Base-by-base conservation (phyloP, 352 stramenopile species). In the Phytophthora lateralis region DNA sequence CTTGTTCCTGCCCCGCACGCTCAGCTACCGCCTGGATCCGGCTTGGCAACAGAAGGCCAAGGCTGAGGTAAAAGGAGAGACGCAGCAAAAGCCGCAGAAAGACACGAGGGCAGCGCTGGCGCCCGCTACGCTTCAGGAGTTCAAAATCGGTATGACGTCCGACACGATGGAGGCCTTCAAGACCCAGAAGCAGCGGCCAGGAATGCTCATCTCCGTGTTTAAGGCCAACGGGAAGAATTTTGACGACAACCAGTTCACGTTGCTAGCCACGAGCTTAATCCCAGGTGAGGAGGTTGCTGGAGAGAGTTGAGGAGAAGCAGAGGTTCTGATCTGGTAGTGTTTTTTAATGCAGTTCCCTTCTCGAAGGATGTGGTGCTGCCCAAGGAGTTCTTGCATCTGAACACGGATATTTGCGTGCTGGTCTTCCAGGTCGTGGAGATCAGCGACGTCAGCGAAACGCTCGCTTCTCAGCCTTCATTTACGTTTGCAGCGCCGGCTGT, bases 1-100 rank as follows among this genome's bases (percentile, higher is more conserved):
- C 37, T 71, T 93, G 21, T 84, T 95, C 72, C 69, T 95, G 49
- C 80, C 86, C 46, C 80, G 86, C 37, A 83, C 86, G 60, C 75
- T 95, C 27, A 88, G 79, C 55, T 95, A 93, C 73, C 86, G 86
- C 12, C 51, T 85, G 32, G 68, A 80, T 39, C 57, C 62, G 6
- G 27, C 46, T 11, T 75, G 66, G 66, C 55, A 71, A 37, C 52
- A 74, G 48, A 57, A 56, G 12, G 17, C 15, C 11, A 57, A 27
- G 21, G 32, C 15, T 15, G 20, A 63, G 41, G 50, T 52, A 14
- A 76, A 69, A 55, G 52, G 17, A 27, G 66, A 61, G n/a, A 42
- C 30, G 14, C 7, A 45, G 1, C 17, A 21, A 6, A 21, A 60
- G 20, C 12, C 26, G 27, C 18, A 52, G 17, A 45, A 12, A 26